Base-by-base conservation (phyloP, 2,329 filamentous ascomycete species). In the Beauveria medogensis region DNA sequence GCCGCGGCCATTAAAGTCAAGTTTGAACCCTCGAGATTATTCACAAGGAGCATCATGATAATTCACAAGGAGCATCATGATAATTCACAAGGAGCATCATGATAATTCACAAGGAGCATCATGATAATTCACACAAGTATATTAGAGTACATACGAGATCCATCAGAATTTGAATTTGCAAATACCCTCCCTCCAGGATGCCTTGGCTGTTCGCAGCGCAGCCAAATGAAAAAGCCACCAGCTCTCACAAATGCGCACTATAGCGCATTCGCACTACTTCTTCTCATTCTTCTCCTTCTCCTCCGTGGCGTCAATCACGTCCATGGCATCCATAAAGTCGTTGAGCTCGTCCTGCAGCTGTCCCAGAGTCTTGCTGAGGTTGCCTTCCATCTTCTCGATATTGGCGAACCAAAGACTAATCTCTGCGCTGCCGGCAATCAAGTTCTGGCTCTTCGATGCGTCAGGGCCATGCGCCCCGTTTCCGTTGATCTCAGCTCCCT, bases 341-440 rank as follows among this genome's bases (percentile, higher is more conserved):
- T 67, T 64, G 58, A 67, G 63, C 14, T 65, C 65, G 34, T 62
- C 61, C 47, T 63, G 62, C 22, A 68, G 56, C 40, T 60, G 61
- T 43, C 61, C 60, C 54, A 68, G 60, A 37, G 64, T 60, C 53
- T 63, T 62, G 9, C 62, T 62, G 26, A 68, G 60, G 20, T 61
- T 60, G 16, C 65, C 65, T 60, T 68, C 66, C 52, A 64, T 60
- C 44, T 60, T 60, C 48, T 64, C 61, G 10, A 68, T 51, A 24
- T 62, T 64, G 51, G 55, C 59, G 20, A 64, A 67, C 48, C 65
- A 67, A 40, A 64, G 66, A 53, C 67, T 66, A 22, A 67, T 64
- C 16, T 73, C 71, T 2, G 70, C 67, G 30, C 69, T 67, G 55
- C 18, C 22, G 9, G 74, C 73, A 0, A 37, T 37, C 34, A 14